These are phyloP conservation scores for Rhizophora mangle DNA, from an alignment of 345 rosid genomes.

Conservation along the genomic window DNA sequence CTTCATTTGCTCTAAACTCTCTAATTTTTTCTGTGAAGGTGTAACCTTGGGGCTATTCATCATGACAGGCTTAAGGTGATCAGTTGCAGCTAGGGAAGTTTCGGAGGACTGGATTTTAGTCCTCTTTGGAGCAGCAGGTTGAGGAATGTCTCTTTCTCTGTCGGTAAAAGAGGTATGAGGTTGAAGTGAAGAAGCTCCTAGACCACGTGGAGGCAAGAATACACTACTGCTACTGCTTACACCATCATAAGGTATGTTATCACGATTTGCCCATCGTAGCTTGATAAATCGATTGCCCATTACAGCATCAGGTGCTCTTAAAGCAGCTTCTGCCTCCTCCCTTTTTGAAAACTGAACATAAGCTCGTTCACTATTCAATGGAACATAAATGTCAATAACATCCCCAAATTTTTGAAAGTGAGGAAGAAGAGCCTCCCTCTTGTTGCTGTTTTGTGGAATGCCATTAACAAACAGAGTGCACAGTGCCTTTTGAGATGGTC, in stretches of 20 bases:
- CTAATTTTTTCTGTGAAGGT: conserved; percentile 68
- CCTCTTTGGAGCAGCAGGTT: conserved; percentile 35
- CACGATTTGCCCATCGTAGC: conserved; percentile 98
- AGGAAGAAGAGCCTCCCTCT: conserved; percentile 73
- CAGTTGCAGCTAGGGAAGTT: conserved; percentile 37
- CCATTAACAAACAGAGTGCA: conserved; percentile 84
- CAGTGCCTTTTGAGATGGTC: conserved; percentile 73
- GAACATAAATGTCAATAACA: conserved; percentile 85
- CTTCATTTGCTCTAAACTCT: conserved; percentile 69
- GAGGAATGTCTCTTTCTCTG: conserved; percentile 53
- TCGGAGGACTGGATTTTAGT: conserved; percentile 36
- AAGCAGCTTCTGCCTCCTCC: conserved; percentile 96
- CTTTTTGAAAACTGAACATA: conserved; percentile 92
- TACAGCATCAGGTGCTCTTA: conserved; percentile 94
- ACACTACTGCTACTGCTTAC: conserved; percentile 37
- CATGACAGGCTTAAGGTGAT: conserved; percentile 43
- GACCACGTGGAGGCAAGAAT: conserved; percentile 40
- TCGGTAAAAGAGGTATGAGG: conserved; percentile 35
- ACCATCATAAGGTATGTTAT: conserved; percentile 65
- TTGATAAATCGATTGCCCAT: conserved; percentile 99
- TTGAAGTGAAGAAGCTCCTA: conserved; percentile 35
- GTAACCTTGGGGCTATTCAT: conserved; percentile 54
- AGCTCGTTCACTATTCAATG: conserved; percentile 73
- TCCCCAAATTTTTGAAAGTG: conserved; percentile 91
- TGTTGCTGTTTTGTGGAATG: conserved; percentile 77